Evolutionary conservation across 352 stramenopile genomes (phyloP), one percentile per base, ranked within the genome.

Genomic region (Globisporangium mamillatum): DNA sequence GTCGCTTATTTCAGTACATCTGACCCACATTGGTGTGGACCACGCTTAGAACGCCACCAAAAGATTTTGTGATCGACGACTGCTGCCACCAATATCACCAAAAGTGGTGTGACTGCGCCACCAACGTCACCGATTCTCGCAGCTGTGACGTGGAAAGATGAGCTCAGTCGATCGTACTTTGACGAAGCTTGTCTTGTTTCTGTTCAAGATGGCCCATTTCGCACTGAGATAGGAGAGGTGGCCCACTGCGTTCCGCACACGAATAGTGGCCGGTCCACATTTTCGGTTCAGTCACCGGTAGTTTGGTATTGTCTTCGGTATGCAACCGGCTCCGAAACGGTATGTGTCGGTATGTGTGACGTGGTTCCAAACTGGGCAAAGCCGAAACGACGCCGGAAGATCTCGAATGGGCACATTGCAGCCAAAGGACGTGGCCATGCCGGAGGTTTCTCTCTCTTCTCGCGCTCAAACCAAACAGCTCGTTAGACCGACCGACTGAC

Each of bases 371-470:
- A n/a, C 34, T 41, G 34, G 34, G 10, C 3, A 41, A 60, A 25
- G 7, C 32, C 56, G 56, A 61, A 61, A 61, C 56, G 56, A 61
- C 56, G 56, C 56, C 56, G 10, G 38, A 61, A 61, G 56, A 61
- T 61, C 56, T 61, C 32, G 56, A 61, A 48, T 48, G 56, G 55
- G 55, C 56, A 61, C 56, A 61, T 61, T 61, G 55, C 29, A 16
- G 55, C 32, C 56, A 61, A 61, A 61, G 56, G 56, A 61, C 56
- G 55, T 60, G 56, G 56, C 41, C 32, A 29, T n/a, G 56, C 25
- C n/a, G 56, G 56, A 48, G 55, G 55, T 61, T 61, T 61, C 20
- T 48, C n/a, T 46, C 55, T 61, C n/a, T 27, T 46, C 55, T 48
- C 55, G 12, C 24, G 20, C 55, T 25, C 55, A 6, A 16, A 41